phyloP scores from a whole-genome alignment of 1,139 yeast species.

The Kodamaea anthophila region DNA sequence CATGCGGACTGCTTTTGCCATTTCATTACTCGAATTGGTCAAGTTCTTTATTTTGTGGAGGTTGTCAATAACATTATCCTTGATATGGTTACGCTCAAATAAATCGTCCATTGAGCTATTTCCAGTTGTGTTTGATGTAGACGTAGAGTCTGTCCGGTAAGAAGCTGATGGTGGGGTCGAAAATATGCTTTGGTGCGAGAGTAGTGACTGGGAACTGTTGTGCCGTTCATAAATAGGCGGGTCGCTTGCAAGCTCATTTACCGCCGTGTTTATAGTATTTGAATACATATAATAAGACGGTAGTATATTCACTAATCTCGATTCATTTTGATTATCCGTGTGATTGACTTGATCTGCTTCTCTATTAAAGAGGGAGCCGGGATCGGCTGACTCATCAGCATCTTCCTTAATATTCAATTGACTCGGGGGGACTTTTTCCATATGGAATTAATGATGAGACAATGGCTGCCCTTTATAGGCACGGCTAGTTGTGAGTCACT shows the following conservation, averaged over 20 bases:
- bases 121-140: neutral
- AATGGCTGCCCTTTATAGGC: too few relatives aligned
- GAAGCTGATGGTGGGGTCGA: neutral
- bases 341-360: too few relatives aligned
- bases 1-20: slow-evolving; percentile 24
- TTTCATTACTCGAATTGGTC: slow-evolving; percentile 22
- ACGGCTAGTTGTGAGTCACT: too few relatives aligned
- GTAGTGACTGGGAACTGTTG: neutral
- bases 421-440: too few relatives aligned
- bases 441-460: too few relatives aligned
- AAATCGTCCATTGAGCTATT: neutral
- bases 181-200: neutral
- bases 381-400: too few relatives aligned
- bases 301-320: too few relatives aligned
- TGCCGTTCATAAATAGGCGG: slow-evolving; percentile 9
- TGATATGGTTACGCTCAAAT: slow-evolving; percentile 1
- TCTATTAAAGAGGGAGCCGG: too few relatives aligned
- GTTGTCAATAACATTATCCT: slow-evolving; percentile 35
- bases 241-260: slow-evolving; percentile 1
- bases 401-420: too few relatives aligned
- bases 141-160: neutral
- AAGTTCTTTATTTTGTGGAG: slow-evolving; percentile 30
- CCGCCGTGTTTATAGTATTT: slow-evolving; percentile 7
- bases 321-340: too few relatives aligned
- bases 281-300: slow-evolving; percentile 25